Conservation (phyloP, 768 basidiomycete species). For the Mycena floridula region DNA sequence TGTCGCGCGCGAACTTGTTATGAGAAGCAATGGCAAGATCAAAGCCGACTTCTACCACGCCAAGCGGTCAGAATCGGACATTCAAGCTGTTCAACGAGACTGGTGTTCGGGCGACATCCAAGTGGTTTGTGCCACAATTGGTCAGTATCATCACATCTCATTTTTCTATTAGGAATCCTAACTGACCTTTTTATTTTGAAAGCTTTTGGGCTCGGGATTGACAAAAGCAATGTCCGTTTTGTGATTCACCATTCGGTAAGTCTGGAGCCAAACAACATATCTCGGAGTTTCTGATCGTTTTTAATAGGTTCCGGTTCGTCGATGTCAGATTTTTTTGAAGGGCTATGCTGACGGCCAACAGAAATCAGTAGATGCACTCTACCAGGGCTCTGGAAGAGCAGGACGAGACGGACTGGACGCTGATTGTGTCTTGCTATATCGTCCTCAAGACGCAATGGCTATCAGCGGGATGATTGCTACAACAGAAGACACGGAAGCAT, state of each 20-base stretch:
- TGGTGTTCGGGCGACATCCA: conserved; percentile 80
- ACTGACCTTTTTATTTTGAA: too few species aligned
- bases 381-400: conserved; percentile 93
- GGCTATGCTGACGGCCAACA: too few species aligned
- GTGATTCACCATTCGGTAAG: conserved; percentile 83
- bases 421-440: conserved; percentile 83
- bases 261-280: not conserved
- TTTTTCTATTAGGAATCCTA: too few species aligned
- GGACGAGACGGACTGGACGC: conserved; percentile 85
- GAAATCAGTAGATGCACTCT: conserved; percentile 89
- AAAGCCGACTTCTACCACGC: conserved; percentile 80
- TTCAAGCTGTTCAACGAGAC: conserved; percentile 63
- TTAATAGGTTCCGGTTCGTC: conserved; percentile 4
- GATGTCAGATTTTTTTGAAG: too few species aligned
- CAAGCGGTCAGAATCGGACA: conserved; percentile 58
- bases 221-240: conserved; percentile 85
- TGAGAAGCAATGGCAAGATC: conserved; percentile 56
- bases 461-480: conserved; percentile 53
- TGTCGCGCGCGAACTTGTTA: conserved; percentile 57
- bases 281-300: not conserved
- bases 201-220: conserved; percentile 89
- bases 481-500: conserved; percentile 51
- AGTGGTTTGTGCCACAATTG: conserved; percentile 88
- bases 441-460: conserved; percentile 65
- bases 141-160: conserved; percentile 22